Percentiles rank a stretch among this genome's conserved stretches.
Conservation (phyloP, 129 eudicot genomes). For the Centella asiatica region DNA sequence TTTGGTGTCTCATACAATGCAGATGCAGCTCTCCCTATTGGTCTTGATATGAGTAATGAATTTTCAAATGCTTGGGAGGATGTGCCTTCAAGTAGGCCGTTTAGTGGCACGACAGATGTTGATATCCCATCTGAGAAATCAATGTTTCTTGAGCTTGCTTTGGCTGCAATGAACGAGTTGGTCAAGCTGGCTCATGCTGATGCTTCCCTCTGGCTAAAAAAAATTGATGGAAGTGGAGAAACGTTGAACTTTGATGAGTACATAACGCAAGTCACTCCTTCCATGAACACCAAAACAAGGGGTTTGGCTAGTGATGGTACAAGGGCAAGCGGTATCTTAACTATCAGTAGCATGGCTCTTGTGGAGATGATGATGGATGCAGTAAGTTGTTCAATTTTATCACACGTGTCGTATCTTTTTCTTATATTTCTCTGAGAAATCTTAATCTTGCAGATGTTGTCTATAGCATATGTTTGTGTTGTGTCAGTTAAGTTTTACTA, state of each 20-base stretch:
- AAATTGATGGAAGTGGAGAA: slow-evolving; percentile 46
- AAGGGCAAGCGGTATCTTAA: slow-evolving; percentile 43
- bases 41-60: slow-evolving; percentile 45
- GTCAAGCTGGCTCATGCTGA: slow-evolving; percentile 59
- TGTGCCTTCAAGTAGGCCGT: slow-evolving; percentile 24
- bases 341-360: slow-evolving; percentile 45
- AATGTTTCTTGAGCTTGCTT: slow-evolving; percentile 46
- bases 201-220: slow-evolving; percentile 55
- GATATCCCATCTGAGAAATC: slow-evolving; percentile 43
- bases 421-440: neutral
- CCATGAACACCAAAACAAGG: slow-evolving; percentile 48
- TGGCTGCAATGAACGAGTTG: slow-evolving; percentile 65
- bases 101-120: slow-evolving; percentile 18
- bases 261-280: slow-evolving; percentile 35
- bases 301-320: slow-evolving; percentile 62
- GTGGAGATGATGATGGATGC: slow-evolving; percentile 53
- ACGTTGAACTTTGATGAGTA: slow-evolving; percentile 56
- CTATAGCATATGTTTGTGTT: too few relatives aligned
- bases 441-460: too few relatives aligned
- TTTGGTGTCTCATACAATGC: slow-evolving; percentile 34
- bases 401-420: neutral
- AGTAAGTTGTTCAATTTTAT: slow-evolving; percentile 27
- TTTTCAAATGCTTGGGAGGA: slow-evolving; percentile 27
- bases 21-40: slow-evolving; percentile 44
- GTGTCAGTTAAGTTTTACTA: too few relatives aligned